A percentile compares a stretch with the other conserved stretches of the same genome.
phyloP scores from a whole-genome alignment of 208 protist genomes.

The Trypanosoma grayi region DNA sequence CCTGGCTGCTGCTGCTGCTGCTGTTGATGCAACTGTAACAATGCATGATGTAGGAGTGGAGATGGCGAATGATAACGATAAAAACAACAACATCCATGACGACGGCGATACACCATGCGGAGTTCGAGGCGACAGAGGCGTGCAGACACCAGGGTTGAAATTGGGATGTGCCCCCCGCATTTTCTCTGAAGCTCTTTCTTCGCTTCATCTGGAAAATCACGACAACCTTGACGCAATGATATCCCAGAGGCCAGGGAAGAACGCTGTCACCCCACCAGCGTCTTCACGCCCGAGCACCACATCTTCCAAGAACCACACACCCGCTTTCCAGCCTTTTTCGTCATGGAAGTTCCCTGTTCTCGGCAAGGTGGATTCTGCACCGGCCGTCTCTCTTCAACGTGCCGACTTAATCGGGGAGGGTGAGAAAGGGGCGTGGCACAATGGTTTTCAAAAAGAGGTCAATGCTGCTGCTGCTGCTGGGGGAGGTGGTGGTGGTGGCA shows the following conservation, averaged over 20 bases:
- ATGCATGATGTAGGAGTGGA: too few species aligned
- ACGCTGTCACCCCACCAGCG: not conserved
- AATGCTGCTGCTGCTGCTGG: not conserved
- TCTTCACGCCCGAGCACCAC: not conserved
- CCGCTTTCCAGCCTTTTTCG: slow-evolving; percentile 10
- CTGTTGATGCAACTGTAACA: too few species aligned
- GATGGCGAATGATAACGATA: too few species aligned
- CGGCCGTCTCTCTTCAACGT: not conserved
- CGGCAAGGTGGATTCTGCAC: slow-evolving; percentile 1
- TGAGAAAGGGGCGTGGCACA: not conserved
- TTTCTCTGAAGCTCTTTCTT: not conserved
- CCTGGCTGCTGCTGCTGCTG: too few species aligned
- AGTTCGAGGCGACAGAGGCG: not conserved
- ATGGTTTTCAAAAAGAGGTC: not conserved
- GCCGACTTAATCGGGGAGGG: not conserved
- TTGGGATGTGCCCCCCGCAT: too few species aligned
- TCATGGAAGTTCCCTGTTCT: slow-evolving; percentile 24
- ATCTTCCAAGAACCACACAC: slow-evolving; percentile 1
- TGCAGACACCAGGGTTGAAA: not conserved
- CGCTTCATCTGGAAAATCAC: not conserved
- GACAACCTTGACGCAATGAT: not conserved
- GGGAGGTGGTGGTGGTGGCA: not conserved
- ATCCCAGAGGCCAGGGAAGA: not conserved
- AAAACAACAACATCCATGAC: too few species aligned
- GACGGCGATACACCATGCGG: not conserved